Percentiles rank a stretch among this genome's conserved stretches.
Conservation (phyloP, 495 filamentous ascomycete genomes). For the Aeminium ludgeri region DNA sequence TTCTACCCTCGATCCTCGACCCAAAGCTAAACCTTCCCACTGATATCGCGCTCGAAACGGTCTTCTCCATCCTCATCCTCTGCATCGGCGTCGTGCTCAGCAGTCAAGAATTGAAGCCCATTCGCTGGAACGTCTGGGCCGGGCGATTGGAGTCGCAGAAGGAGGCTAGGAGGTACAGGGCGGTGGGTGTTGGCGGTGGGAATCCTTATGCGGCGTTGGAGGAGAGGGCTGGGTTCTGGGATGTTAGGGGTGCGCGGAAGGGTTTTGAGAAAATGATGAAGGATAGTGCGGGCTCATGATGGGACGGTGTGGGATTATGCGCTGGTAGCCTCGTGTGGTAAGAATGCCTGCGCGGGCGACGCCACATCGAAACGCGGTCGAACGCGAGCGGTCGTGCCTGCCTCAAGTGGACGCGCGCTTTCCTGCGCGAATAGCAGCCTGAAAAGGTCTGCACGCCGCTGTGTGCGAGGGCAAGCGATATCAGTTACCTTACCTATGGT, state of each 20-base stretch:
- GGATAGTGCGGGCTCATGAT: slow-evolving; percentile 10
- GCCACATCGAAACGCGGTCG: no score
- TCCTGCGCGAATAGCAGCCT: no score
- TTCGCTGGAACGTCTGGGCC: slow-evolving; percentile 28
- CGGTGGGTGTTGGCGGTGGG: slow-evolving; percentile 18
- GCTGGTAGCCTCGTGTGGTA: neutral
- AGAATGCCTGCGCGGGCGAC: no score
- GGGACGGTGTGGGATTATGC: neutral
- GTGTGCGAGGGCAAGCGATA: no score
- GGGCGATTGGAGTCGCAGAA: slow-evolving; percentile 21
- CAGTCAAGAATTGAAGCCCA: slow-evolving; percentile 23
- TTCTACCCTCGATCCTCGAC: slow-evolving; percentile 10
- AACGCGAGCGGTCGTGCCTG: no score
- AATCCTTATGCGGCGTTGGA: slow-evolving; percentile 27
- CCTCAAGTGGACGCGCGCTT: no score
- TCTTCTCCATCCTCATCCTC: slow-evolving; percentile 25
- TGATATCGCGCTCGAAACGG: slow-evolving; percentile 29
- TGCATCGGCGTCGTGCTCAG: slow-evolving; percentile 25
- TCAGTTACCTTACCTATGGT: no score
- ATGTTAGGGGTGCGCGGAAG: slow-evolving; percentile 28
- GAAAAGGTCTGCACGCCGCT: no score
- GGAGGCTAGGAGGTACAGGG: slow-evolving; percentile 12
- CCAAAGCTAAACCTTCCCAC: slow-evolving; percentile 19
- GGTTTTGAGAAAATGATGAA: slow-evolving; percentile 28
- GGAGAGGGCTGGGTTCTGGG: slow-evolving; percentile 27